Conservation (phyloP, 805 yeast genomes). For the Wickerhamomyces strasburgensis region DNA sequence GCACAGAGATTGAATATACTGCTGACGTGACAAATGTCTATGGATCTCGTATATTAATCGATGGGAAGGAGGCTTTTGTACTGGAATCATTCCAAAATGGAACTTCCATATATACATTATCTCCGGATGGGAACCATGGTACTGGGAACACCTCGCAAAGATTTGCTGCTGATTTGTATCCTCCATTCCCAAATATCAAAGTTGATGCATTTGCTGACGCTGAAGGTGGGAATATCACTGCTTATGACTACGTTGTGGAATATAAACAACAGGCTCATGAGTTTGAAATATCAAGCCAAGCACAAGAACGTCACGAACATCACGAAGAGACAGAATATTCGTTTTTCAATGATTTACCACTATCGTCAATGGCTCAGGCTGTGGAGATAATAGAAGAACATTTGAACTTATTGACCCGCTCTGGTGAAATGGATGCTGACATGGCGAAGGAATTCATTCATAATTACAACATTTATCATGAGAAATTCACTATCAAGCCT, state of each 20-base stretch:
- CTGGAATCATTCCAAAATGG: slow-evolving; percentile 37
- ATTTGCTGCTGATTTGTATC: slow-evolving; percentile 21
- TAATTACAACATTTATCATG: too few relatives aligned
- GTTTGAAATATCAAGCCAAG: too few relatives aligned
- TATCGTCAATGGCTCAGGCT: too few relatives aligned
- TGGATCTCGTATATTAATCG: slow-evolving; percentile 14
- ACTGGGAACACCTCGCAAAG: slow-evolving; percentile 32
- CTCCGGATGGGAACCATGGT: slow-evolving; percentile 44
- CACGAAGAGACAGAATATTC: too few relatives aligned
- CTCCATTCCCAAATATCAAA: slow-evolving; percentile 20
- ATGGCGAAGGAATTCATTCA: too few relatives aligned
- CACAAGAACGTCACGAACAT: too few relatives aligned
- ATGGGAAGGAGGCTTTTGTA: slow-evolving; percentile 17
- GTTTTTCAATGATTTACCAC: too few relatives aligned
- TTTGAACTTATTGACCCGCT: too few relatives aligned
- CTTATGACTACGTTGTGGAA: slow-evolving; percentile 8
- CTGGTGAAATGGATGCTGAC: too few relatives aligned
- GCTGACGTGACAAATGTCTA: slow-evolving; percentile 21
- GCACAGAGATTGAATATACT: slow-evolving; percentile 13
- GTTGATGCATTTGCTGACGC: slow-evolving; percentile 33
- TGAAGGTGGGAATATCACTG: slow-evolving; percentile 30
- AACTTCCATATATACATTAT: slow-evolving; percentile 36
- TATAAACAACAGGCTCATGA: background rate
- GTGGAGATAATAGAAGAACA: too few relatives aligned
- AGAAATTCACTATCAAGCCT: too few relatives aligned